These are phyloP conservation scores for Colletotrichum cereale DNA, from an alignment of 2,329 filamentous ascomycete species.

Conservation along the genomic window DNA sequence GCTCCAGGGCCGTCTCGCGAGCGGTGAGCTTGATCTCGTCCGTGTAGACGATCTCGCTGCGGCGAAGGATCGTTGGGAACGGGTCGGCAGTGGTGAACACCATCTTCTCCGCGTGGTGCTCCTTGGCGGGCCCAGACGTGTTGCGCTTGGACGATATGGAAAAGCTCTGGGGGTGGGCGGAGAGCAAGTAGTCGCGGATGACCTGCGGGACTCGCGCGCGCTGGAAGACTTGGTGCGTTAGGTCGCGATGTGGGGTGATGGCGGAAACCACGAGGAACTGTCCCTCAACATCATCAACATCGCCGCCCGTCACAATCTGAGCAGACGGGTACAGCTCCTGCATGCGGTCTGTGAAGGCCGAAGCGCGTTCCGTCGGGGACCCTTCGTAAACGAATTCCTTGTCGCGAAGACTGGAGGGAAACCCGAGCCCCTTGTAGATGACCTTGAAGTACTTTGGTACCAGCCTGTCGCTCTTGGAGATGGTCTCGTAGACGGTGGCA, in stretches of 20 bases:
- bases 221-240: conserved; percentile 87
- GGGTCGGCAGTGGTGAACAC: conserved; percentile 86
- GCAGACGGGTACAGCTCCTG: conserved; percentile 90
- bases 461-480: conserved; percentile 83
- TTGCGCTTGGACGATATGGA: conserved; percentile 80
- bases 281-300: conserved; percentile 85
- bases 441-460: conserved; percentile 93
- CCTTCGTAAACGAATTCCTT: conserved; percentile 96
- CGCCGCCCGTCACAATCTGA: conserved; percentile 78
- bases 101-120: conserved; percentile 85
- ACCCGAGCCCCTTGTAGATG: conserved; percentile 88
- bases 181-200: conserved; percentile 87
- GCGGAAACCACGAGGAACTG: conserved; percentile 89
- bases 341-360: conserved; percentile 90
- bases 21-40: conserved; percentile 77
- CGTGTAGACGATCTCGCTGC: conserved; percentile 83
- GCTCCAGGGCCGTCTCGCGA: conserved; percentile 89
- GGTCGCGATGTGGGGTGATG: conserved; percentile 85
- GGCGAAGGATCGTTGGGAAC: conserved; percentile 90
- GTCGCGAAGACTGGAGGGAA: conserved; percentile 83
- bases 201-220: conserved; percentile 85
- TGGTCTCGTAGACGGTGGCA: conserved; percentile 90
- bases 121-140: conserved; percentile 75
- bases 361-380: conserved; percentile 79
- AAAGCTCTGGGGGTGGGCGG: conserved; percentile 82